A percentile compares a stretch with the other conserved stretches of the same genome.
phyloP scores from a whole-genome alignment of 768 basidiomycete species.

The Clavaria fumosa region DNA sequence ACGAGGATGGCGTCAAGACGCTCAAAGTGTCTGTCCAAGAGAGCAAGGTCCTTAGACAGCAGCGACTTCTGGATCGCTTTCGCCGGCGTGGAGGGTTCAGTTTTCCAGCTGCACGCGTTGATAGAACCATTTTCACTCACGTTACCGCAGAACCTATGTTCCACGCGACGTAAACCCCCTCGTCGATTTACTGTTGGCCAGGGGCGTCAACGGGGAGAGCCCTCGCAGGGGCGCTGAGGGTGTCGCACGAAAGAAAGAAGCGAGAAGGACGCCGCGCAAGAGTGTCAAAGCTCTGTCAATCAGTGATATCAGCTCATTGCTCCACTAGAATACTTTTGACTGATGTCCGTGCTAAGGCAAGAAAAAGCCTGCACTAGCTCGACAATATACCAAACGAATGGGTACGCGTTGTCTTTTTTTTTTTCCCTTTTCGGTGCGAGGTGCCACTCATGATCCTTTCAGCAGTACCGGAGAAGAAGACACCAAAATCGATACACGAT shows the following conservation, averaged over 20 bases:
- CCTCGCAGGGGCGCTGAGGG: conserved; percentile 14
- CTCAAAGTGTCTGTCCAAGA: conserved; percentile 24
- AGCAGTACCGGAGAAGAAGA: neutral
- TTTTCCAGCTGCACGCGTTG: neutral
- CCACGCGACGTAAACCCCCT: conserved; percentile 35
- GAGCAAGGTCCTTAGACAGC: conserved; percentile 42
- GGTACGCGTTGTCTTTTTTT: too few species aligned
- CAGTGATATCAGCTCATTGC: too few species aligned
- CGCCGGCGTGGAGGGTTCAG: conserved; percentile 53
- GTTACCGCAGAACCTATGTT: conserved; percentile 30
- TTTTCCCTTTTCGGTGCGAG: too few species aligned
- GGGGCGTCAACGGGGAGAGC: conserved; percentile 30
- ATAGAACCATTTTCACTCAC: neutral
- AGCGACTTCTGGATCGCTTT: conserved; percentile 51
- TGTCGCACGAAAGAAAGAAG: neutral
- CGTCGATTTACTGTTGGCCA: conserved; percentile 34
- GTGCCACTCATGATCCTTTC: too few species aligned
- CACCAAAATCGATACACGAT: neutral
- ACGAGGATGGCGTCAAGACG: too few species aligned
- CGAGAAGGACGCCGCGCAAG: neutral
- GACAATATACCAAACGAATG: too few species aligned
- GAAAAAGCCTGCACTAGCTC: too few species aligned
- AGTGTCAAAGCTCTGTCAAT: too few species aligned
- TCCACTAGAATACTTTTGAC: too few species aligned
- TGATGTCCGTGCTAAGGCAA: too few species aligned